Evolutionary conservation across 2,329 filamentous ascomycete genomes (phyloP).

Genomic region (Chalaropsis thielavioides): DNA sequence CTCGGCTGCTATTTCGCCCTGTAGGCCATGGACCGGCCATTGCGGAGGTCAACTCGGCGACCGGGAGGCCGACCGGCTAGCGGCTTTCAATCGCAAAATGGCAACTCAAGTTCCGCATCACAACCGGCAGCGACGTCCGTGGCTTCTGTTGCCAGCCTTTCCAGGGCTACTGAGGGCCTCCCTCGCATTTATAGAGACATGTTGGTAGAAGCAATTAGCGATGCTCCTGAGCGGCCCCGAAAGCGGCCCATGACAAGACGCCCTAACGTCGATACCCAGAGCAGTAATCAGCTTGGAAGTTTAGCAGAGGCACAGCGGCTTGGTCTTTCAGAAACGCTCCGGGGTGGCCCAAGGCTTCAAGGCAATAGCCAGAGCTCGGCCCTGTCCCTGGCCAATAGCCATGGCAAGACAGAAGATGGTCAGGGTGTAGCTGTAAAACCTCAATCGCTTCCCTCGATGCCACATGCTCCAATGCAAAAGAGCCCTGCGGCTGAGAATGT

Average conservation of each 20-base stretch:
- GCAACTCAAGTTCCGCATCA: not conserved
- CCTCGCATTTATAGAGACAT: constrained; percentile 13
- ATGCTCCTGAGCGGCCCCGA: not conserved
- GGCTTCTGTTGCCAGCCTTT: not conserved
- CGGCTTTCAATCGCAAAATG: not conserved
- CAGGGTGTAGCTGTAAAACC: not conserved
- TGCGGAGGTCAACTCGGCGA: constrained; percentile 6
- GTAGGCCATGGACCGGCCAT: constrained; percentile 2
- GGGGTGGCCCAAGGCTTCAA: not conserved
- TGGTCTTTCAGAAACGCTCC: not conserved
- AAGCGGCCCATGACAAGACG: constrained; percentile 11
- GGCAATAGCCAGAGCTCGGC: not conserved
- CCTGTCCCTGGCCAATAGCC: too few relatives aligned
- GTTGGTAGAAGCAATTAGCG: constrained; percentile 2
- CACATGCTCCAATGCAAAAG: not conserved
- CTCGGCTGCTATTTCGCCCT: not conserved
- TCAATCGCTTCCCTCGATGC: too few relatives aligned
- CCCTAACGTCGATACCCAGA: not conserved
- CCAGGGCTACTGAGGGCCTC: not conserved
- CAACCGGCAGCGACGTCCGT: not conserved
- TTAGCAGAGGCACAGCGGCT: not conserved
- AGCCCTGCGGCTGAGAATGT: not conserved
- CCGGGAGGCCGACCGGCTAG: not conserved
- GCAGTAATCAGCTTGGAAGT: not conserved
- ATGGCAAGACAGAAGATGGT: not conserved